Conservation (phyloP, 2,329 filamentous ascomycete species). For the Trichophyton schoenleinii region DNA sequence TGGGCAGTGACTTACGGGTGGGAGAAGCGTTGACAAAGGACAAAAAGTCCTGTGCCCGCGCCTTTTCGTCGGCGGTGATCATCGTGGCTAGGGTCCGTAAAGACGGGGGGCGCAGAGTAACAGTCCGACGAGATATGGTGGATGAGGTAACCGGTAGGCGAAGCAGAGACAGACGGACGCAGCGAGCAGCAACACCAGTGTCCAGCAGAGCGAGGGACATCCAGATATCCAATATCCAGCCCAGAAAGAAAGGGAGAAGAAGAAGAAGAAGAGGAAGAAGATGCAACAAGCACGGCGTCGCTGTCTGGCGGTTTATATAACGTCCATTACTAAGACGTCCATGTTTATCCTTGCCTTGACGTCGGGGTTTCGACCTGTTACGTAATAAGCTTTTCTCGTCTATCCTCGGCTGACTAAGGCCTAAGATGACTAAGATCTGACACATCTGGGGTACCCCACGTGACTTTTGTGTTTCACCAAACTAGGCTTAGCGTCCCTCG, state of each 20-base stretch:
- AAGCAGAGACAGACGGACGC: background rate
- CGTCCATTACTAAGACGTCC: background rate
- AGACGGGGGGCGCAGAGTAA: background rate
- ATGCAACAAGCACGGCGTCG: background rate
- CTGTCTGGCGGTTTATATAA: background rate
- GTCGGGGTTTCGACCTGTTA: too few relatives aligned
- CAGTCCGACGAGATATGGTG: background rate
- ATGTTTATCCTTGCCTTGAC: background rate
- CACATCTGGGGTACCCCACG: background rate
- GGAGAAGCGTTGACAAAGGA: conserved; percentile 91
- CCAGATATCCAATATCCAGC: background rate
- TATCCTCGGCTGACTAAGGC: background rate
- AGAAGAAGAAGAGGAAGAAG: background rate
- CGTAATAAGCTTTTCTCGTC: background rate
- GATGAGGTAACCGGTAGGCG: background rate
- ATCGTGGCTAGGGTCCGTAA: conserved; percentile 15
- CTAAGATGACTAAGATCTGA: background rate
- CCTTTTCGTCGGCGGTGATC: conserved; percentile 19
- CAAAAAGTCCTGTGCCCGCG: conserved; percentile 63
- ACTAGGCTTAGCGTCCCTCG: background rate
- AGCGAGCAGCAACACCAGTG: background rate
- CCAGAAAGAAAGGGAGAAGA: background rate
- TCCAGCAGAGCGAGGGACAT: background rate
- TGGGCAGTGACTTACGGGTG: conserved; percentile 52
- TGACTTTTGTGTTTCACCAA: background rate